phyloP scores from a whole-genome alignment of 2,329 filamentous ascomycete genomes.

The Xylaria sp. region DNA sequence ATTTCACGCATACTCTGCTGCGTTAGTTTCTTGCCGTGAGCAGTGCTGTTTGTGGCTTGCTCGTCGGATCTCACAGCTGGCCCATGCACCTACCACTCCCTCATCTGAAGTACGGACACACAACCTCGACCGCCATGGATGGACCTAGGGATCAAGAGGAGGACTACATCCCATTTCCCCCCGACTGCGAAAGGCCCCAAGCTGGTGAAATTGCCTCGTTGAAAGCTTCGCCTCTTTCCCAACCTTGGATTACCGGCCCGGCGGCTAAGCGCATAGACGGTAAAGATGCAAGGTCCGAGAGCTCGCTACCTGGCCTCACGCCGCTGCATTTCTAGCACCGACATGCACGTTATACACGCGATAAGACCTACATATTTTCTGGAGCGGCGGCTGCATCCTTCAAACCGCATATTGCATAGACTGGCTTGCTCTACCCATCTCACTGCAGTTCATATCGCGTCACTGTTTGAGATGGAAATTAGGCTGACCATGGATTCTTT shows the following conservation, averaged over 20 bases:
- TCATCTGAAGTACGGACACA: conserved; percentile 25
- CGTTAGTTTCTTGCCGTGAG: conserved; percentile 45
- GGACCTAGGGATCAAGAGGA: conserved; percentile 18
- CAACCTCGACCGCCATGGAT: conserved; percentile 23
- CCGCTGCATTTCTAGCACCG: neutral
- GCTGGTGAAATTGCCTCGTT: conserved; percentile 12
- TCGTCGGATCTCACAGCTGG: conserved; percentile 26
- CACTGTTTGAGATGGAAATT: conserved; percentile 11
- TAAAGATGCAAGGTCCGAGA: conserved; percentile 20
- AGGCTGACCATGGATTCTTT: conserved; percentile 34
- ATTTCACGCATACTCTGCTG: conserved; percentile 48
- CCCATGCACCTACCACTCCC: conserved; percentile 27
- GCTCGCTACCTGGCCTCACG: conserved; percentile 20
- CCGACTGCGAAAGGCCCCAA: conserved; percentile 23
- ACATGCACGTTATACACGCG: conserved; percentile 6
- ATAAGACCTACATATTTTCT: conserved; percentile 25
- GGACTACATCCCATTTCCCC: conserved; percentile 23
- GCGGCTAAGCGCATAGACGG: conserved; percentile 27
- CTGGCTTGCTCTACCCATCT: conserved; percentile 11
- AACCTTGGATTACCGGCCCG: conserved; percentile 16
- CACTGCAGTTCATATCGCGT: conserved; percentile 8
- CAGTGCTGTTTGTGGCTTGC: conserved; percentile 40
- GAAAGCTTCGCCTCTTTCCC: conserved; percentile 11
- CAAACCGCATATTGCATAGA: conserved; percentile 21
- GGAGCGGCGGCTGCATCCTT: conserved; percentile 18